Evolutionary conservation across 2,329 filamentous ascomycete species (phyloP).

Genomic region (Fusarium ramigenum): DNA sequence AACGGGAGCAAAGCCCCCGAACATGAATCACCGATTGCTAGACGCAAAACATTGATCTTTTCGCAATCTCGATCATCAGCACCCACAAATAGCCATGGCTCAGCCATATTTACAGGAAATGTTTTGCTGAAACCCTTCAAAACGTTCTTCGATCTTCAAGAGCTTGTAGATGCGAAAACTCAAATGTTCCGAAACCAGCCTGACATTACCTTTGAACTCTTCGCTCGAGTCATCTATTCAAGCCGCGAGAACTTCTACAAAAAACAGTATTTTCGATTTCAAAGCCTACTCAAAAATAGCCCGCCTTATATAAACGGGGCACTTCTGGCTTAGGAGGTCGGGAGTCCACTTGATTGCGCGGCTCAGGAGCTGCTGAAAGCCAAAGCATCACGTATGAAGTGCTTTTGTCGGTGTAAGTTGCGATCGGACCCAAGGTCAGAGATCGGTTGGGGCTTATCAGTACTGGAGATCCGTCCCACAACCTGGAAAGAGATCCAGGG

Average conservation of each 20-base stretch:
- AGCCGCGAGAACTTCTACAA: slow-evolving; percentile 58
- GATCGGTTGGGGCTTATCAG: slow-evolving; percentile 39
- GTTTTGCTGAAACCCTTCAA: slow-evolving; percentile 32
- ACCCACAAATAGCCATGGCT: neutral
- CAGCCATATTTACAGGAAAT: neutral
- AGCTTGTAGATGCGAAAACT: slow-evolving; percentile 62
- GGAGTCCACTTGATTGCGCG: slow-evolving; percentile 39
- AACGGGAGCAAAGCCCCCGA: neutral
- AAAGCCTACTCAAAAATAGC: slow-evolving; percentile 68
- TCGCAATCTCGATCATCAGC: slow-evolving; percentile 1
- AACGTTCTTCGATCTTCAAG: slow-evolving; percentile 71
- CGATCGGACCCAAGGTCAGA: slow-evolving; percentile 28
- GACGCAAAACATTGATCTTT: neutral
- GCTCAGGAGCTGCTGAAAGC: slow-evolving; percentile 38
- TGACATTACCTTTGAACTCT: slow-evolving; percentile 66
- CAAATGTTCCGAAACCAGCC: slow-evolving; percentile 46
- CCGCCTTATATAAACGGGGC: slow-evolving; percentile 58
- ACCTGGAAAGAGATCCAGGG: slow-evolving; percentile 45
- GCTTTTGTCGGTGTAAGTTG: slow-evolving; percentile 47
- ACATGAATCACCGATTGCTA: neutral
- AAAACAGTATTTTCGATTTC: slow-evolving; percentile 71
- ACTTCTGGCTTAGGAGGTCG: slow-evolving; percentile 42
- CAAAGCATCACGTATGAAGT: slow-evolving; percentile 38
- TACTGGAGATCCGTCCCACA: slow-evolving; percentile 41
- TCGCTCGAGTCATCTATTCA: slow-evolving; percentile 67